Evolutionary conservation across 2,329 filamentous ascomycete species (phyloP), one percentile per base, ranked within the genome.

Genomic region (Stagonosporopsis tanaceti): DNA sequence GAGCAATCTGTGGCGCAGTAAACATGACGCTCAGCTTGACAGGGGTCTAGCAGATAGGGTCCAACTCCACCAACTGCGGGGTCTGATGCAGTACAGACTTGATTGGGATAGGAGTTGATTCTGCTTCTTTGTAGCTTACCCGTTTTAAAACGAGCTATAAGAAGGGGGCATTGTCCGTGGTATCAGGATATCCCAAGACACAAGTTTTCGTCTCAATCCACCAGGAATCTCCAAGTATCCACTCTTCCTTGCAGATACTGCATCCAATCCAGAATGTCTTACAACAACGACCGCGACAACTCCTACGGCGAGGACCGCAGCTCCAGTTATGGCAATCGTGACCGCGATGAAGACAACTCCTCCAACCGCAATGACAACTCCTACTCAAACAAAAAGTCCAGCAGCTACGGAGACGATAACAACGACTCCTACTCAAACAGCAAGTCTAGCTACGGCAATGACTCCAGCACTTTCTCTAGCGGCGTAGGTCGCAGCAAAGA

Each of bases 261-360:
- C 2, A n/a, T 35, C 3, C 3, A 28, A 6, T 11, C 28, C 42
- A 63, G 25, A n/a, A 69, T 69, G 67, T 69, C 67, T 45, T 67
- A 69, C 61, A 70, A 68, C 59, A 60, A 68, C 61, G 64, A 66
- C n/a, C 60, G 58, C 28, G 56, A 59, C 51, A 60, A 60, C 44
- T 52, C 58, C 20, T 59, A 63, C 39, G 53, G 59, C 9, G 57
- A 65, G 39, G 61, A 66, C 32, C 60, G 64, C 34, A 53, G 62
- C 41, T 59, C 66, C 32, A 59, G 64, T 25, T 62, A 63, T 20
- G 55, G 58, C 30, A 59, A 60, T 12, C 50, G 61, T 41, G 59
- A 53, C 20, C 57, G 60, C 11, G 48, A 65, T 11, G 54, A 61
- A 17, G 60, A 60, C 15, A 60, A 62, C 47, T 63, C 67, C 5